Evolutionary conservation across 352 stramenopile species (phyloP), one percentile per base, ranked within the genome.

Genomic region (Pythium monospermum): DNA sequence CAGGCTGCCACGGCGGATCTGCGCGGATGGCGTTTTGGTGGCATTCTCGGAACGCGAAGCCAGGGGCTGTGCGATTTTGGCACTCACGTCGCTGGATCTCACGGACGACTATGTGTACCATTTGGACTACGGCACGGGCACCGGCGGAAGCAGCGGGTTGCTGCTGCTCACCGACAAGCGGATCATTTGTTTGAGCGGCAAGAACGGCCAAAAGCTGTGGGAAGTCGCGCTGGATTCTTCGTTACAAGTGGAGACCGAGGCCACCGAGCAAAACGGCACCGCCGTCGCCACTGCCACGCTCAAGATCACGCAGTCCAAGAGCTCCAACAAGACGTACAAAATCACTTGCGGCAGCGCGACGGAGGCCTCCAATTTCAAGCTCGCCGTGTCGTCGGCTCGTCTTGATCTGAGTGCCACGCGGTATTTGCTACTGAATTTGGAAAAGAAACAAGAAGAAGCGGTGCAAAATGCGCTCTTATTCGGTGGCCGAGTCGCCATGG

Each of bases 41-140:
- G 76, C 76, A 1, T 93, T 87, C 49, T 91, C 80, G 4, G 75
- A 93, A 57, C 68, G 83, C 36, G 83, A 93, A 61, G 67, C 83
- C 6, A 68, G 73, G 30, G 83, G 83, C 11, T 87, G 84, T 50
- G 83, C 83, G 25, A 77, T 93, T 38, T 49, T 93, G 28, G 61
- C 88, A 10, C 75, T 93, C 16, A 91, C 80, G 10, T 79, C 71
- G 13, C 50, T 93, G 26, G 76, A 93, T 59, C 61, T 78, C 23
- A 88, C 76, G 0, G 83, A 93, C 28, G 80, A 93, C 48, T 91
- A 91, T 46, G 76, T 93, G 21, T 93, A 83, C 56, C 83, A 93
- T 50, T 66, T 91, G 12, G 81, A 91, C 57, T 89, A 89, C 44
- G 78, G 78, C 10, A 65, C 85, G 4, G 77, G 87, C 19, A 63